Base-by-base conservation (phyloP, 768 basidiomycete genomes). In the Termitomyces sp. region DNA sequence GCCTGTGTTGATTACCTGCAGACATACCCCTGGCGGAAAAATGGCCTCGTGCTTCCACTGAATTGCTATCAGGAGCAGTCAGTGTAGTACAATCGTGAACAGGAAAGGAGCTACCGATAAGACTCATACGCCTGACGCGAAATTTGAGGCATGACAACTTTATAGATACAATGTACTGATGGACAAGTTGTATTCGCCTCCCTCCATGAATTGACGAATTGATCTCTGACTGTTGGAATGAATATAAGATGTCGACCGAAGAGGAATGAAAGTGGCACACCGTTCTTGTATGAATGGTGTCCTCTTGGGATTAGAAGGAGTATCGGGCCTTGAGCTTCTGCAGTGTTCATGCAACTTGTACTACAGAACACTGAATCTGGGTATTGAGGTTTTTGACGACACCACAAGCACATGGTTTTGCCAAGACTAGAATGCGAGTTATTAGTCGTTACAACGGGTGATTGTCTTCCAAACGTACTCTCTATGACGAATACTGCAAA, bases 1-100 rank as follows among this genome's bases (percentile, higher is more conserved):
- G 80, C 31, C 86, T 81, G 62, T 86, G 85, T 69, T 88, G 85
- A 60, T 88, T 88, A 33, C 87, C 87, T 29, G 81, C 69, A 7
- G 84, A 81, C 44, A 83, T 74, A 37, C 84, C 84, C 33, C 33
- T 49, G 13, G 31, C 8, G 10, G 20, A 49, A 31, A 49, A 49
- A 13, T 33, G 29, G 2, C 75, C 61, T 37, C 75, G 63, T 3
- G 66, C 75, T 66, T 88, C 87, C 4, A 87, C 84, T 12, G 72
- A 71, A 24, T 78, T 63, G 42, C 86, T 87, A 7, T 45, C 6
- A 33, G 7, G 13, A 33, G 31, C 4, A 22, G 13, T 49, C 31
- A 33, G 5, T 22, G 6, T 31, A 33, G n/a, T 31, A 49, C 13
- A 0, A 26, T 50, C 16, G 20, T 58, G n/a, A 53, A 3, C 15